Percentiles rank a stretch among this genome's conserved stretches.
Conservation (phyloP, 495 filamentous ascomycete species). For the Penicillium crystallinum region DNA sequence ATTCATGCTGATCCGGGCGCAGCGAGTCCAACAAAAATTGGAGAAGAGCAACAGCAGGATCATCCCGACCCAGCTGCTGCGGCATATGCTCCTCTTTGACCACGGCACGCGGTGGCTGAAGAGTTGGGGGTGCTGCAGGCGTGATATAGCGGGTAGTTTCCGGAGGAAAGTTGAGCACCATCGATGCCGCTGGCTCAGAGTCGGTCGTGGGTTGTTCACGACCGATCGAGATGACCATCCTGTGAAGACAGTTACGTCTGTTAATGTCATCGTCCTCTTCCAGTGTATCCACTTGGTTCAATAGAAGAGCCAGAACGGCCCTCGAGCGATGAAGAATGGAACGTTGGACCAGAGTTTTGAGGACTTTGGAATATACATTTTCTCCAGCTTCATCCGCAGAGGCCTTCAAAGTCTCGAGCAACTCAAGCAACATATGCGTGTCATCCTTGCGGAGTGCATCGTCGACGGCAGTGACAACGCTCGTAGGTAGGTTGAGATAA, state of each 20-base stretch:
- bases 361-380: slow-evolving; percentile 51
- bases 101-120: slow-evolving; percentile 52
- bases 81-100: slow-evolving; percentile 52
- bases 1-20: slow-evolving; percentile 59
- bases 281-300: slow-evolving; percentile 61
- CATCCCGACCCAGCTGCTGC: slow-evolving; percentile 59
- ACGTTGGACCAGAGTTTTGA: slow-evolving; percentile 78
- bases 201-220: slow-evolving; percentile 62
- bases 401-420: slow-evolving; percentile 54
- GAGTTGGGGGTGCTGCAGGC: slow-evolving; percentile 63
- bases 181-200: slow-evolving; percentile 36
- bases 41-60: slow-evolving; percentile 71
- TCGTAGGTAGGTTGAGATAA: slow-evolving; percentile 61
- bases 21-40: slow-evolving; percentile 67
- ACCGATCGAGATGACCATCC: slow-evolving; percentile 84
- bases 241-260: slow-evolving; percentile 86
- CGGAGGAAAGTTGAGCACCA: slow-evolving; percentile 45
- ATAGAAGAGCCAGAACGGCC: slow-evolving; percentile 60
- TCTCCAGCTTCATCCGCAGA: slow-evolving; percentile 43
- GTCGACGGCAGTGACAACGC: slow-evolving; percentile 67
- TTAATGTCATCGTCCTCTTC: slow-evolving; percentile 91
- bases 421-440: slow-evolving; percentile 50
- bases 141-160: slow-evolving; percentile 65
- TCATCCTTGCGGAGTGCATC: slow-evolving; percentile 74
- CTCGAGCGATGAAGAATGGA: slow-evolving; percentile 68